phyloP scores from a whole-genome alignment of 768 basidiomycete genomes.

The Rhizopogon vesiculosus region DNA sequence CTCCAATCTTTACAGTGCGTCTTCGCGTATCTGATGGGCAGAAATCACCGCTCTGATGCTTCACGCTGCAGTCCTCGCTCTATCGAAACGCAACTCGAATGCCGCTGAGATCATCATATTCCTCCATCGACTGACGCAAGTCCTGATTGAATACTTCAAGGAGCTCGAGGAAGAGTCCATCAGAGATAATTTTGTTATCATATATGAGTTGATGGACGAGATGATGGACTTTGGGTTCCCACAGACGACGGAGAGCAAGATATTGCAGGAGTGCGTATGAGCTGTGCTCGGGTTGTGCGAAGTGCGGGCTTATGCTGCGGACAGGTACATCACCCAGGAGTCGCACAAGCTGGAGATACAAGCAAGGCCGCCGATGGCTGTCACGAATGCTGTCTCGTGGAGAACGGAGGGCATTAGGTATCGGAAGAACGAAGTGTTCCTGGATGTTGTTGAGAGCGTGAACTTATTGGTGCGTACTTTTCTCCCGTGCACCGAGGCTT shows the following conservation, averaged over 20 bases:
- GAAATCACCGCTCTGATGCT: neutral
- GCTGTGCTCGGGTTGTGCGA: neutral
- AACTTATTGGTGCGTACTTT: constrained; percentile 74
- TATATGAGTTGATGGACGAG: constrained; percentile 97
- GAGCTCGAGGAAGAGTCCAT: constrained; percentile 99
- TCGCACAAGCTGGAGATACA: constrained; percentile 95
- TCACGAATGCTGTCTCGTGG: constrained; percentile 99
- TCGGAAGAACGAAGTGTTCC: constrained; percentile 98
- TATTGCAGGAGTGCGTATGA: constrained; percentile 75
- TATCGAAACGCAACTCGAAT: constrained; percentile 95
- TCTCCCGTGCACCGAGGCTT: neutral
- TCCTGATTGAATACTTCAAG: constrained; percentile 98
- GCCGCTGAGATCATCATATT: constrained; percentile 96
- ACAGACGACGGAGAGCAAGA: constrained; percentile 99
- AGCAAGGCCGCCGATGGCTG: constrained; percentile 90
- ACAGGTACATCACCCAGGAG: constrained; percentile 95
- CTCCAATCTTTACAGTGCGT: constrained; percentile 93
- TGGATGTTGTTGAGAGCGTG: constrained; percentile 97
- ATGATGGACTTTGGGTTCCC: constrained; percentile 99
- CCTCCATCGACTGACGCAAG: constrained; percentile 88
- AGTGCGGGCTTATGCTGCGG: neutral
- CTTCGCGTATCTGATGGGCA: neutral
- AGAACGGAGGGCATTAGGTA: constrained; percentile 96
- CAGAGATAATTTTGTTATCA: constrained; percentile 98
- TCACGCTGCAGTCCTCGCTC: constrained; percentile 68